A percentile compares a stretch with the other conserved stretches of the same genome.
These are phyloP conservation scores for Fusarium sp. DNA, from an alignment of 2,329 filamentous ascomycete species.

Conservation along the genomic window DNA sequence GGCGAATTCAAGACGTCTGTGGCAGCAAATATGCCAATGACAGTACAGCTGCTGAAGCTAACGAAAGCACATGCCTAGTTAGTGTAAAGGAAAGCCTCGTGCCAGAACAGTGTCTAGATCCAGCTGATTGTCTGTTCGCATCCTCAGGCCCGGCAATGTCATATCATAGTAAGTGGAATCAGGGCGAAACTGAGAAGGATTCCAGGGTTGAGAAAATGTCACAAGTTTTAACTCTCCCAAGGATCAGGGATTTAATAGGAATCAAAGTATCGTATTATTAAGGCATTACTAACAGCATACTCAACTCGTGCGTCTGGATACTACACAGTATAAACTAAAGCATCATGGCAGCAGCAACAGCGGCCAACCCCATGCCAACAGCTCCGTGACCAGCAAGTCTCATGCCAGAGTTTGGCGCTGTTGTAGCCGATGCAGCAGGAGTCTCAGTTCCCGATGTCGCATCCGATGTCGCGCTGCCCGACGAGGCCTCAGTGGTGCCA, in stretches of 20 bases:
- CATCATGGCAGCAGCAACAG: background rate
- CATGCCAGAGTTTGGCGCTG: background rate
- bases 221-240: too few relatives aligned
- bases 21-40: accelerated
- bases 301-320: background rate
- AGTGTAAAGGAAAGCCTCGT: background rate
- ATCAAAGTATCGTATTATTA: background rate
- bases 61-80: background rate
- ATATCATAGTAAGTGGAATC: background rate
- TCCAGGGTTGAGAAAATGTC: accelerated
- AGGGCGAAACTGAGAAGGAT: background rate
- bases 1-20: background rate
- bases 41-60: accelerated
- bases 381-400: background rate
- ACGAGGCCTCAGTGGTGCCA: background rate
- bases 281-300: background rate
- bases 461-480: background rate
- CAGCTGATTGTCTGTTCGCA: too few relatives aligned
- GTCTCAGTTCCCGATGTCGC: background rate
- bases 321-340: background rate
- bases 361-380: background rate
- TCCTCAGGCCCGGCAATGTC: background rate
- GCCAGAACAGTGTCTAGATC: background rate
- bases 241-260: background rate
- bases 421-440: background rate